phyloP scores from a whole-genome alignment of 2,329 filamentous ascomycete species.

The Xylaria sp. region DNA sequence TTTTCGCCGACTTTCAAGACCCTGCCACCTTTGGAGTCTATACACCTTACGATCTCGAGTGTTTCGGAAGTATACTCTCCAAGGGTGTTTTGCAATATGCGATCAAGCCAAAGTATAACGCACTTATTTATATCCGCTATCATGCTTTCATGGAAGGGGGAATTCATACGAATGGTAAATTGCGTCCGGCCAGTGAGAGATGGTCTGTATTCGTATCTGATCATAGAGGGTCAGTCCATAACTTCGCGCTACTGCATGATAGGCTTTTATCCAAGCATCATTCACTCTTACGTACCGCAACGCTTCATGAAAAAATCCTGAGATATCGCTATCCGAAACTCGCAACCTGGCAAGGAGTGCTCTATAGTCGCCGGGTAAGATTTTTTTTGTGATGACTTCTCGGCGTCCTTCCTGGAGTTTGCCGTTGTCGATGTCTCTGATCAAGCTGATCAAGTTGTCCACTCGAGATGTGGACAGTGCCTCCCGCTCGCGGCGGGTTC shows the following conservation, averaged over 20 bases:
- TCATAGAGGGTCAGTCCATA: background rate
- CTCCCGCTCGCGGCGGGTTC: constrained; percentile 5
- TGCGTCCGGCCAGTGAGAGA: constrained; percentile 15
- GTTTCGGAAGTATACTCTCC: constrained; percentile 3
- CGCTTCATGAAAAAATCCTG: constrained; percentile 13
- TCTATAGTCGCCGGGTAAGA: constrained; percentile 17
- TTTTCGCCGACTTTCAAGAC: constrained; percentile 4
- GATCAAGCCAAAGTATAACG: background rate
- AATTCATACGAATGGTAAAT: constrained; percentile 21
- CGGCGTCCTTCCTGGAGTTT: constrained; percentile 3
- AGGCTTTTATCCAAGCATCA: background rate
- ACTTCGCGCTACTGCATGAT: background rate
- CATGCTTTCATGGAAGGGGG: constrained; percentile 14
- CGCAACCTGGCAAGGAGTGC: constrained; percentile 9
- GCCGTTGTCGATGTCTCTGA: constrained; percentile 16
- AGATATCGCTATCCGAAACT: constrained; percentile 12
- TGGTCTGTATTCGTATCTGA: constrained; percentile 22
- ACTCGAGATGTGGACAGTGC: constrained; percentile 15
- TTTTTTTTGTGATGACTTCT: constrained; percentile 15
- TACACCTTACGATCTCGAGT: background rate
- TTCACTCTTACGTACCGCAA: constrained; percentile 7
- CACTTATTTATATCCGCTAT: constrained; percentile 3
- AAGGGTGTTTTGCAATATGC: background rate
- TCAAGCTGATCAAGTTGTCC: constrained; percentile 16
- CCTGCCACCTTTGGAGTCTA: background rate